Evolutionary conservation across 2,329 filamentous ascomycete species (phyloP).

Genomic region (Pestalotiopsis sp.): DNA sequence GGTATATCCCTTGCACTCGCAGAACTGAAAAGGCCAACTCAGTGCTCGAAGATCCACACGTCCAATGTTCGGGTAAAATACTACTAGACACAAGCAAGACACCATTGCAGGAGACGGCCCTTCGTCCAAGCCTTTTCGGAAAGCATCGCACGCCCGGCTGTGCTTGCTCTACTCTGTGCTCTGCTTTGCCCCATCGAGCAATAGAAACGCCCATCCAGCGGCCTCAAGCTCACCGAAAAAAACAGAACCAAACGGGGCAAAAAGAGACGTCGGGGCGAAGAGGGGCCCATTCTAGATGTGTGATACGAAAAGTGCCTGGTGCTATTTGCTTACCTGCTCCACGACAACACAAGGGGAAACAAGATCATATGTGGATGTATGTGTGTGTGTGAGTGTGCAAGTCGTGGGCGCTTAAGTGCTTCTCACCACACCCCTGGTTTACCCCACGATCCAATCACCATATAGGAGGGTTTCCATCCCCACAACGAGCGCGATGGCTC

Average conservation of each 20-base stretch:
- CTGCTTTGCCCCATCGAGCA: not conserved
- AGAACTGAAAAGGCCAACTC: not conserved
- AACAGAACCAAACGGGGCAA: not conserved
- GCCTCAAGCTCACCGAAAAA: constrained; percentile 3
- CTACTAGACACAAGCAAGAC: not conserved
- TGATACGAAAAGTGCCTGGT: not conserved
- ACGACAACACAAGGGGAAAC: not conserved
- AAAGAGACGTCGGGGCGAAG: not conserved
- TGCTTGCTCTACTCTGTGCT: not conserved
- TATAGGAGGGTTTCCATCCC: not conserved
- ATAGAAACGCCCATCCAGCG: not conserved
- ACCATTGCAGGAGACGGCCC: not conserved
- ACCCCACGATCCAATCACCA: constrained; percentile 17
- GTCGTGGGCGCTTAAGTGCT: constrained; percentile 27
- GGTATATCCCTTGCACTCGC: not conserved
- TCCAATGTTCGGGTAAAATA: not conserved
- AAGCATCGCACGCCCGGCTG: not conserved
- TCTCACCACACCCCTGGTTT: not conserved
- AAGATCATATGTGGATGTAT: not conserved
- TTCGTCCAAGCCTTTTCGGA: not conserved
- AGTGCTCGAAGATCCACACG: not conserved
- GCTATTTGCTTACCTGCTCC: not conserved
- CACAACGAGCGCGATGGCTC: not conserved
- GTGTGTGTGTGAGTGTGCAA: constrained; percentile 11
- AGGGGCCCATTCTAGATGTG: not conserved